Percentiles rank a stretch among this genome's conserved stretches.
phyloP scores from a whole-genome alignment of 768 basidiomycete species.

The Auriculariales sp. region DNA sequence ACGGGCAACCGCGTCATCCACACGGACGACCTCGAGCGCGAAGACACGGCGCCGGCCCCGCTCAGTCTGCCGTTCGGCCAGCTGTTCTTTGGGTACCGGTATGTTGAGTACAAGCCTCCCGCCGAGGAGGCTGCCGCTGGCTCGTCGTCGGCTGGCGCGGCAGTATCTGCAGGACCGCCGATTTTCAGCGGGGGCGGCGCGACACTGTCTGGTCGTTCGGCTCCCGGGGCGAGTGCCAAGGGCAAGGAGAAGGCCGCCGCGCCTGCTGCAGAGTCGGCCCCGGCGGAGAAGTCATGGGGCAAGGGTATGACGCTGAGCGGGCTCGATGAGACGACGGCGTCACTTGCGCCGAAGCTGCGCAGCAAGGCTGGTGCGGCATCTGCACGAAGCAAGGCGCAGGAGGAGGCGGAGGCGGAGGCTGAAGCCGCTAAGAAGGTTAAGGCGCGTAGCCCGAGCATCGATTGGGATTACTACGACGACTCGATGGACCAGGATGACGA shows the following conservation, averaged over 20 bases:
- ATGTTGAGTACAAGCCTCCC: conserved; percentile 42
- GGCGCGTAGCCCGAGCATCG: conserved; percentile 54
- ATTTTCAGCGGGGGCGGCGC: conserved; percentile 56
- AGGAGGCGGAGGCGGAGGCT: conserved; percentile 14
- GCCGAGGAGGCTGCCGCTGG: conserved; percentile 16
- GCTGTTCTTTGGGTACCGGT: conserved; percentile 91
- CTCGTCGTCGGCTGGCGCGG: conserved; percentile 13
- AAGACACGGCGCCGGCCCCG: conserved; percentile 73
- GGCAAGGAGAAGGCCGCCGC: conserved; percentile 24
- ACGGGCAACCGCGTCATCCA: conserved; percentile 75
- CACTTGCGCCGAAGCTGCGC: conserved; percentile 39
- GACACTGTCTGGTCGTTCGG: conserved; percentile 42
- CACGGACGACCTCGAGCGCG: conserved; percentile 58
- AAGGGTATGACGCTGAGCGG: conserved; percentile 32
- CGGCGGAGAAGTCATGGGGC: conserved; percentile 17
- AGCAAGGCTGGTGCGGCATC: conserved; percentile 30
- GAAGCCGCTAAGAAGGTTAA: conserved; percentile 21
- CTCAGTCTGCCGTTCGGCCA: conserved; percentile 85
- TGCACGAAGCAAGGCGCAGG: conserved; percentile 10
- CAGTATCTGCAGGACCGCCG: conserved; percentile 15
- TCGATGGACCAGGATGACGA: conserved; percentile 55
- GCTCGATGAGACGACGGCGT: conserved; percentile 21
- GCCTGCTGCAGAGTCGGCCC: conserved; percentile 23
- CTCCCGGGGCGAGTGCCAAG: conserved; percentile 38
- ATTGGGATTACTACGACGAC: conserved; percentile 30